These are phyloP conservation scores for Lathyrus aphaca DNA, from an alignment of 306 rosid genomes.

Conservation along the genomic window DNA sequence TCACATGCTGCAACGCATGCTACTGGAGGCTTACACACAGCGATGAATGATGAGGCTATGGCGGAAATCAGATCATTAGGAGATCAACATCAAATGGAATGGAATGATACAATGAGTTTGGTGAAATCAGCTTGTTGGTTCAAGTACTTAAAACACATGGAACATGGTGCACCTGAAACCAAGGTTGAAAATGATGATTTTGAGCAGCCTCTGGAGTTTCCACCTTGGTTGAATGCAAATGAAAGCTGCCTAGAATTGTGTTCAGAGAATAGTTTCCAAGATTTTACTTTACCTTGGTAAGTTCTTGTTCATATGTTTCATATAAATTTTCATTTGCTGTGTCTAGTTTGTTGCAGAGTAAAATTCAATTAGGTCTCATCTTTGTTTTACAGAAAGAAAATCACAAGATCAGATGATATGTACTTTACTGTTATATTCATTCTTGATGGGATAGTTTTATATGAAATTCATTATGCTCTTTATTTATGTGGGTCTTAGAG, in stretches of 20 bases:
- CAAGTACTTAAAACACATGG: conserved; percentile 69
- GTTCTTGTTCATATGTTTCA: conserved; percentile 29
- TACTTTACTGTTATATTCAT: neutral
- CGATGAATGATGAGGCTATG: conserved; percentile 82
- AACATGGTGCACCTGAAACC: conserved; percentile 44
- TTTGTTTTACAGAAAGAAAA: conserved; percentile 9
- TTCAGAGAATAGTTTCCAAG: conserved; percentile 53
- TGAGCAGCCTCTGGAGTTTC: conserved; percentile 68
- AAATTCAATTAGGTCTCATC: conserved; percentile 4
- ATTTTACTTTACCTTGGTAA: conserved; percentile 81
- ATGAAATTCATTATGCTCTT: neutral
- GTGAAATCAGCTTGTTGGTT: conserved; percentile 89
- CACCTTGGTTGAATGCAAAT: conserved; percentile 74
- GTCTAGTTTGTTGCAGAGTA: conserved; percentile 3
- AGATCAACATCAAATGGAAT: conserved; percentile 79
- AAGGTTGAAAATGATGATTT: conserved; percentile 50
- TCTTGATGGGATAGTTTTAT: conserved; percentile 22
- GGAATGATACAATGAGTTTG: conserved; percentile 78
- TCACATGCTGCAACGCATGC: conserved; percentile 41
- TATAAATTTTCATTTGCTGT: conserved; percentile 2
- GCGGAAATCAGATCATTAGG: conserved; percentile 82
- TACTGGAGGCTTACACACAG: conserved; percentile 53
- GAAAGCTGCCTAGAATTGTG: conserved; percentile 60
- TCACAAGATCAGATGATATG: neutral
- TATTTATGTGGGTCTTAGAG: conserved; percentile 19